These are phyloP conservation scores for Excoecaria cochinchinensis DNA, from an alignment of 345 rosid species.

Conservation along the genomic window DNA sequence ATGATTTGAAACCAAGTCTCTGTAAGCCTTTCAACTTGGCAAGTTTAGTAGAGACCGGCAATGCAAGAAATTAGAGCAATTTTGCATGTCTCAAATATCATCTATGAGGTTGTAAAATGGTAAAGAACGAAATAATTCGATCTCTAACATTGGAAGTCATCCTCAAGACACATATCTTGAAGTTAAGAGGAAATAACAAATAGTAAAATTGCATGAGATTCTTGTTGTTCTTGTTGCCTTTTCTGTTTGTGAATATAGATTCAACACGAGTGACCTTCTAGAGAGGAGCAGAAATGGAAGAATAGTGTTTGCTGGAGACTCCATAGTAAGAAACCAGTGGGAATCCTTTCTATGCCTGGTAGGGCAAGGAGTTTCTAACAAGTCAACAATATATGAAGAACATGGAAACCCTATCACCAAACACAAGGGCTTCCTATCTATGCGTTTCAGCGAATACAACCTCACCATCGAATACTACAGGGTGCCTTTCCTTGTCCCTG, in stretches of 20 bases:
- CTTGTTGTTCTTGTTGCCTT: too few species aligned
- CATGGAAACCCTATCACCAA: constrained; percentile 66
- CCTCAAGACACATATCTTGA: too few species aligned
- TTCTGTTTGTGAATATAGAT: constrained; percentile 33
- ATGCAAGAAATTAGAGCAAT: too few species aligned
- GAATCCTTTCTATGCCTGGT: constrained; percentile 83
- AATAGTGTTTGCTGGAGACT: constrained; percentile 86
- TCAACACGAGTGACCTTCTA: constrained; percentile 67
- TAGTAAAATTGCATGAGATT: too few species aligned
- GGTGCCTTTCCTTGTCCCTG: constrained; percentile 61
- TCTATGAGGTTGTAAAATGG: too few species aligned
- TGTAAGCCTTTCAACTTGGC: too few species aligned
- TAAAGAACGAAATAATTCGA: too few species aligned
- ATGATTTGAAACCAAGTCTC: too few species aligned
- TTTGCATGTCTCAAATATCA: too few species aligned
- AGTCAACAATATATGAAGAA: constrained; percentile 64
- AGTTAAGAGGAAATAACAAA: too few species aligned
- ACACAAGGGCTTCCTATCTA: constrained; percentile 84
- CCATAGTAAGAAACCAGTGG: constrained; percentile 92
- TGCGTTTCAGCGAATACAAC: constrained; percentile 65
- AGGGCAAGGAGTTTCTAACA: constrained; percentile 50
- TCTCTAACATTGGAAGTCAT: too few species aligned
- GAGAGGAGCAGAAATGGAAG: constrained; percentile 71
- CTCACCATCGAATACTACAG: constrained; percentile 78
- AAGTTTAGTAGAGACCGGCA: too few species aligned